phyloP scores from a whole-genome alignment of 202 grass and related monocot genomes.

The Dendrocalamus latiflorus region DNA sequence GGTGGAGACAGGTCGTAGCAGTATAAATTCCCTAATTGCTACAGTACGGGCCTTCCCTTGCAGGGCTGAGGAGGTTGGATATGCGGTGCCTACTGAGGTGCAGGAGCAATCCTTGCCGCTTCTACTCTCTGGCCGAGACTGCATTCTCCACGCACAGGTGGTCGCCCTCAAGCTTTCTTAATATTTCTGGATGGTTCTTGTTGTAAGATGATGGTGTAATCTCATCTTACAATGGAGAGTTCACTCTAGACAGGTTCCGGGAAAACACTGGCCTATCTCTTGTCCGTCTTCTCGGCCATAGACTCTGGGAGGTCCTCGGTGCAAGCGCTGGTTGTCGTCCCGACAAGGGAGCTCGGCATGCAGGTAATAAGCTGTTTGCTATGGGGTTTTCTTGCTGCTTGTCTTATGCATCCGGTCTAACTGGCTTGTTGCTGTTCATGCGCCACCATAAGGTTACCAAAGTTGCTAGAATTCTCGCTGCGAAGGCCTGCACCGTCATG shows the following conservation, averaged over 20 bases:
- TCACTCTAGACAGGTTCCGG: slow-evolving; percentile 83
- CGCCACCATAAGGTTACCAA: slow-evolving; percentile 62
- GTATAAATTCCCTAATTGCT: neutral
- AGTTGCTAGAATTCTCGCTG: slow-evolving; percentile 66
- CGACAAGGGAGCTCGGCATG: slow-evolving; percentile 90
- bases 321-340: slow-evolving; percentile 82
- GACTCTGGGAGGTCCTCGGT: slow-evolving; percentile 67
- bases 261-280: slow-evolving; percentile 84
- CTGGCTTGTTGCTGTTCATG: neutral
- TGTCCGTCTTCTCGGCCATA: slow-evolving; percentile 66
- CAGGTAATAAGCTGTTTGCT: slow-evolving; percentile 45
- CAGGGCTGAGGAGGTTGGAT: slow-evolving; percentile 80
- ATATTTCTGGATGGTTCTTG: neutral
- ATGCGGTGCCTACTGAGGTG: slow-evolving; percentile 59
- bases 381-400: neutral
- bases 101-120: slow-evolving; percentile 75
- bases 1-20: neutral
- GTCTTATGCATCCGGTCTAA: neutral
- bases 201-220: neutral
- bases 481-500: slow-evolving; percentile 76
- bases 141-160: slow-evolving; percentile 94
- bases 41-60: neutral
- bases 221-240: neutral
- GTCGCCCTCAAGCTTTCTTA: neutral
- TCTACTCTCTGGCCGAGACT: slow-evolving; percentile 71